Conservation (phyloP, 225 moss, liverwort and hornwort species). For the Bryoerythrophyllum caledonicum region DNA sequence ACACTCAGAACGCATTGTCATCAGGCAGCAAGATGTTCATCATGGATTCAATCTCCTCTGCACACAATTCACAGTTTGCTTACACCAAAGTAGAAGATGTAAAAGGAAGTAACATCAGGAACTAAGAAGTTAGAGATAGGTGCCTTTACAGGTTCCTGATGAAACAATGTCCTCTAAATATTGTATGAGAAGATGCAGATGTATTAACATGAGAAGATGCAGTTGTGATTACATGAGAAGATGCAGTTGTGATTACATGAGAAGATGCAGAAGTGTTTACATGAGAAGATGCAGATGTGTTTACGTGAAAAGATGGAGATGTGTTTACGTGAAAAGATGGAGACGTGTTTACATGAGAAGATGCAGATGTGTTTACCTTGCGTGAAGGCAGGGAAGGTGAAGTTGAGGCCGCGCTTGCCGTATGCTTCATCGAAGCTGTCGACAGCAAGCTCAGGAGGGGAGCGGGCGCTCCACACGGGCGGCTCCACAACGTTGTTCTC, state of each 20-base stretch:
- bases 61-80: slow-evolving; percentile 17
- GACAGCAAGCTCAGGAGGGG: slow-evolving; percentile 22
- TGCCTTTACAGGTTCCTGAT: too few relatives aligned
- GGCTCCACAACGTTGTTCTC: neutral
- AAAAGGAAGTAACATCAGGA: too few relatives aligned
- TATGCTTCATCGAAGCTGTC: slow-evolving; percentile 16
- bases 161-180: neutral
- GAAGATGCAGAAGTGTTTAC: too few relatives aligned
- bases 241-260: too few relatives aligned
- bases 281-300: too few relatives aligned
- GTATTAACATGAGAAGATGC: too few relatives aligned
- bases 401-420: slow-evolving; percentile 5
- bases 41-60: slow-evolving; percentile 43
- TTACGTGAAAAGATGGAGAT: too few relatives aligned
- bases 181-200: neutral
- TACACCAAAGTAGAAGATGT: neutral
- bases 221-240: too few relatives aligned
- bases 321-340: too few relatives aligned
- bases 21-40: slow-evolving; percentile 28
- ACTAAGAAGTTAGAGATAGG: too few relatives aligned
- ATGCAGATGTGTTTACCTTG: slow-evolving; percentile 16
- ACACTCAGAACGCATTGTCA: neutral
- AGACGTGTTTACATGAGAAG: too few relatives aligned
- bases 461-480: neutral
- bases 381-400: neutral